Base-by-base conservation (phyloP, 2,329 filamentous ascomycete species). In the Sarocladiaceae sp. region DNA sequence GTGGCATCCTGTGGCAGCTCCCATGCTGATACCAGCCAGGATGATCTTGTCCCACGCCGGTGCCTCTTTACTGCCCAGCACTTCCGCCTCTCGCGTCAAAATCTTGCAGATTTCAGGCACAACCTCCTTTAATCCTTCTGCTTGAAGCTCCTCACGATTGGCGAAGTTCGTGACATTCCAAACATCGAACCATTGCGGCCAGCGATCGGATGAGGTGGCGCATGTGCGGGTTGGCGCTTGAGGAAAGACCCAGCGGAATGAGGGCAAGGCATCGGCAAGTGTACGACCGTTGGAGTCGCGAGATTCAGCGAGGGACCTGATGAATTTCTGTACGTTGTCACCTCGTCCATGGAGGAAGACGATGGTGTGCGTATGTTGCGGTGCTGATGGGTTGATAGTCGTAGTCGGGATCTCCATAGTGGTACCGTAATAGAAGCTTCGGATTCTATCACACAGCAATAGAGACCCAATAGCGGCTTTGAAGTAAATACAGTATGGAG, bases 211-310 rank as follows among this genome's bases (percentile, higher is more conserved):
- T 8, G 7, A 54, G 4, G 50, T 54, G 51, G 66, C 63, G 42
- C 62, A 58, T 48, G 61, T 36, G 50, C 62, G 59, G 31, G 60
- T 20, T 11, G 69, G 68, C 2, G 75, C 72, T 50, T 70, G 66
- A 10, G 75, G 75, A 51, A 79, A 79, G 6, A 79, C 73, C 71
- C 74, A 79, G 51, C 71, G 69, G 57, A 77, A 67, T 4, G 69
- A 67, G 4, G 76, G 74, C 31, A 77, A 72, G 8, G 62, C 58
- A 3, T 72, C 65, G 20, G 60, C 46, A 1, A 78, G 68, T 3
- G 63, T 65, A 17, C 57, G 64, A n/a, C 57, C 53, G 5, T 52
- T 54, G 0, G 69, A 70, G 54, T 68, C 64, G 31, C 52, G 57
- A 20, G 61, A 68, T 54, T 59, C 54, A 10, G 58, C 42, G 2